Base-by-base conservation (phyloP, 2,329 filamentous ascomycete genomes). In the Fusarium sp. region DNA sequence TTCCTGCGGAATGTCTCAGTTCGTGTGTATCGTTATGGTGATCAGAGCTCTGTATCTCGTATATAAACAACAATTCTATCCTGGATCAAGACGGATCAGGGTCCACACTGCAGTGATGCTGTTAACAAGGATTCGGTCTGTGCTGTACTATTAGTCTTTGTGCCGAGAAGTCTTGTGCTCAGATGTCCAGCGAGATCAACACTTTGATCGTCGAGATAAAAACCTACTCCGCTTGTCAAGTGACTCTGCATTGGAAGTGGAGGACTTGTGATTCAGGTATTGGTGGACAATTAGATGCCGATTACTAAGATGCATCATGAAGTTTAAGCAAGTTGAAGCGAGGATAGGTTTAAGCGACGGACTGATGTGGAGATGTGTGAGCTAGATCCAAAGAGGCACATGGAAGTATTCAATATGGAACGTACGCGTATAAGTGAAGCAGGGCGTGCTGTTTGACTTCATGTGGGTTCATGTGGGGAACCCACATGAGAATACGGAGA, bases 1-100 rank as follows among this genome's bases (percentile, higher is more conserved):
- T 66, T 52, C 52, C 52, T 66, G 61, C 38, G 52, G 61, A 45
- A 45, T 66, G 61, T 66, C 61, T 66, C 52, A 59, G 44, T 17
- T 31, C 11, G 27, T 14, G 8, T 33, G 17, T 13, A 15, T 41
- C 35, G 44, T 50, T 22, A 39, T 31, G n/a, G 1, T 39, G 39
- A 65, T 50, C 50, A 36, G n/a, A 33, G 10, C 8, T 35, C 22
- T 25, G 17, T 39, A 29, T 38, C 36, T 6, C 13, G 33, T 47
- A 47, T 59, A 35, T 49, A 59, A 65, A 45, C 25, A 57, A 49
- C 17, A 25, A 29, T 39, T 58, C n/a, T 36, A 12, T 35, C 47
- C 20, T 38, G 17, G 33, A 7, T 50, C 22, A 36, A 39, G 42
- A 50, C 33, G 17, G 33, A 54, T 52, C 45, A 52, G 25, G 27